Evolutionary conservation across 306 rosid species (phyloP).

Genomic region (Glycine tomentella): DNA sequence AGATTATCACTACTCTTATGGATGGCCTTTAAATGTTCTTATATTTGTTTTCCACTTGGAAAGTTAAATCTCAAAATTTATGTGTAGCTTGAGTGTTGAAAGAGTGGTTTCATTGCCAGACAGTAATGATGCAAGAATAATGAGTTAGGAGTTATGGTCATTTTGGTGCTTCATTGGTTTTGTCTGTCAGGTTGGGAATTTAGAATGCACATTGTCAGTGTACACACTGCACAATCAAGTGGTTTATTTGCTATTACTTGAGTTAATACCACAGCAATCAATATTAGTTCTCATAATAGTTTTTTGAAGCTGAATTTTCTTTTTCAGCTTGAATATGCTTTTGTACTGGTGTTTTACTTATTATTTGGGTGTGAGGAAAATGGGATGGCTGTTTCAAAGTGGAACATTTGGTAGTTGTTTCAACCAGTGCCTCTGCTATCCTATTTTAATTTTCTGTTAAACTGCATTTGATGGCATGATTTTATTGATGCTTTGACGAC

Average conservation of each 20-base stretch:
- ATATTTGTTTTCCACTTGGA: not conserved
- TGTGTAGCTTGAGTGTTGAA: constrained; percentile 3
- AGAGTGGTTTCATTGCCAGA: constrained; percentile 8
- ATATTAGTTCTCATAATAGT: not conserved
- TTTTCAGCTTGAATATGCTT: constrained; percentile 27
- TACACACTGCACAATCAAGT: not conserved
- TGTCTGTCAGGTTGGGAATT: constrained; percentile 22
- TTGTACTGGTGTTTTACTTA: not conserved
- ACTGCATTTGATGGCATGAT: constrained; percentile 3
- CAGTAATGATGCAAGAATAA: not conserved
- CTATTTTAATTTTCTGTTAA: constrained; percentile 33
- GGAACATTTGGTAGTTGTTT: not conserved
- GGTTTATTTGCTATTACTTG: not conserved
- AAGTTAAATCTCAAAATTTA: not conserved
- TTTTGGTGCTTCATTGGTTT: not conserved
- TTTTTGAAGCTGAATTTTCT: constrained; percentile 9
- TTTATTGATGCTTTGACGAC: constrained; percentile 12
- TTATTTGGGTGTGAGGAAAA: not conserved
- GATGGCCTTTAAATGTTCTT: not conserved
- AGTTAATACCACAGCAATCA: not conserved
- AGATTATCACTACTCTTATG: not conserved
- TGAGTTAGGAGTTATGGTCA: constrained; percentile 16
- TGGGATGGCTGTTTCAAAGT: not conserved
- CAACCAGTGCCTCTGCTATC: not conserved
- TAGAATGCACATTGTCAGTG: constrained; percentile 4